Base-by-base conservation (phyloP, 2,329 filamentous ascomycete genomes). In the Zymoseptoria brevis region DNA sequence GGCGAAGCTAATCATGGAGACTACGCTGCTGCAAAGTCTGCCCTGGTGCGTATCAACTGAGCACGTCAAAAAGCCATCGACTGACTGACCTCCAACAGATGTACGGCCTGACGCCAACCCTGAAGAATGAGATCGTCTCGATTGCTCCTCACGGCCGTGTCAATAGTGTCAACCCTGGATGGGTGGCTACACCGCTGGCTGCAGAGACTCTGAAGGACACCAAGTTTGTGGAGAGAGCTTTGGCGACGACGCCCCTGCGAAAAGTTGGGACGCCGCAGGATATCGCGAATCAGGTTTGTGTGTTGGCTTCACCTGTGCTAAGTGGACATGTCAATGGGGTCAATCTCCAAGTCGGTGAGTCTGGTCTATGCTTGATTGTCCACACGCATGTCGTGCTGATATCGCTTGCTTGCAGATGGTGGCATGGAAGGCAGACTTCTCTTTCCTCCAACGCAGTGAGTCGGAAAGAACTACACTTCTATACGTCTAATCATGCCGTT, bases 71-170 rank as follows among this genome's bases (percentile, higher is more conserved):
- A 22, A 22, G 21, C 21, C 21, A 22, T 22, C 21, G 21, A 4
- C 21, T 16, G 35, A n/a, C 13, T 45, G 13, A n/a, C 13, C 35
- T 45, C 13, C 13, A 7, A 51, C n/a, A 53, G 51, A 69, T 70
- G 69, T 68, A 70, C 51, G 69, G 69, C 4, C 51, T 72, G 19
- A 64, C 63, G 11, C 67, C 66, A 0, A 67, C 69, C 19, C 58
- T 71, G 19, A 72, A 72, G 64, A 72, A 71, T 50, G 69, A 72
- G 56, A 70, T 72, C 29, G 69, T 72, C 1, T 54, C 60, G 2
- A 66, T 69, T 54, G 69, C 68, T 8, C 67, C 68, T 0, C 57
- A 55, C 48, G 69, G 65, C 1, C 57, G 69, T 2, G 67, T 70
- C 13, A 71, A 72, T 60, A 59, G 57, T 50, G 64, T 71, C 13